Percentiles rank a stretch among this genome's conserved stretches.
Conservation (phyloP, 1,284 basidiomycete species). For the Cutaneotrichosporon sp. region DNA sequence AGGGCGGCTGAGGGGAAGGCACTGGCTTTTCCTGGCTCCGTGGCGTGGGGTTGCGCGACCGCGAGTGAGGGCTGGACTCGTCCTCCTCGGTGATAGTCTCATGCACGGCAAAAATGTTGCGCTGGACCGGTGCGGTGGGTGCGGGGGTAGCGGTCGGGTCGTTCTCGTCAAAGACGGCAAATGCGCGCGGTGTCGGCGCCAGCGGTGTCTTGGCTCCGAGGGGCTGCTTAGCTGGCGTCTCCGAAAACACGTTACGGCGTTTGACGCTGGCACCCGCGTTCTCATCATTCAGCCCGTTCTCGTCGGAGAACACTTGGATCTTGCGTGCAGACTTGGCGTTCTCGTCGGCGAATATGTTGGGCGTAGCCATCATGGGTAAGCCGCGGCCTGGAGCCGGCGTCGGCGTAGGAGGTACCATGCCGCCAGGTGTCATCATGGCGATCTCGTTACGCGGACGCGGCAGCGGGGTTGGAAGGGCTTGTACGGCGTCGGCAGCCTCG, state of each 20-base stretch:
- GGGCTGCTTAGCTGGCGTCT: constrained; percentile 41
- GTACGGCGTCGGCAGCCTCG: constrained; percentile 31
- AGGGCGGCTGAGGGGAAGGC: constrained; percentile 5
- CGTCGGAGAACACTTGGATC: constrained; percentile 23
- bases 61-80: constrained; percentile 1
- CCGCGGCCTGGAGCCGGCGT: constrained; percentile 31
- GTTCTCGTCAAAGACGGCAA: constrained; percentile 36
- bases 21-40: background rate
- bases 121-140: constrained; percentile 3
- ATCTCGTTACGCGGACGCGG: constrained; percentile 24
- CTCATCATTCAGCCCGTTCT: constrained; percentile 18
- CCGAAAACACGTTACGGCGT: constrained; percentile 40
- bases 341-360: constrained; percentile 11
- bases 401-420: constrained; percentile 47
- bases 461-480: constrained; percentile 38
- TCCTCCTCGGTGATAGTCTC: constrained; percentile 13
- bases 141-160: constrained; percentile 16
- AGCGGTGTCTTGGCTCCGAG: constrained; percentile 22
- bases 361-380: background rate
- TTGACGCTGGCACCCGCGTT: constrained; percentile 14
- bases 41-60: background rate
- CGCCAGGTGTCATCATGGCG: constrained; percentile 36
- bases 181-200: constrained; percentile 27
- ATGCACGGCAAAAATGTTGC: constrained; percentile 15
- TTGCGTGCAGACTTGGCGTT: background rate